phyloP scores from a whole-genome alignment of 768 basidiomycete genomes.

The Agrocybe chaxingu region DNA sequence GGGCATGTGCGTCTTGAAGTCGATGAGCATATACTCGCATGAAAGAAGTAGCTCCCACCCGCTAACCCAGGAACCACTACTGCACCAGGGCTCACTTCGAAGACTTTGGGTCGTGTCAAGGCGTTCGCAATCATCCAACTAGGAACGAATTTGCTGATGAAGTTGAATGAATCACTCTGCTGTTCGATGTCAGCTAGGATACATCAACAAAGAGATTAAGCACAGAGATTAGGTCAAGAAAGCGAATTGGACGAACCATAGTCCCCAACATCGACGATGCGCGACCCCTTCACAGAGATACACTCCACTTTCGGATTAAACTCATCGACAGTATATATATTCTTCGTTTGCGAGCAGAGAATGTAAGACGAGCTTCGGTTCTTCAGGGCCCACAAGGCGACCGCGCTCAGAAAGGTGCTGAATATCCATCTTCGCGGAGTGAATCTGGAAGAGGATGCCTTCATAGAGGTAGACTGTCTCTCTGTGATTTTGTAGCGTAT shows the following conservation, averaged over 20 bases:
- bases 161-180: neutral
- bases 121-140: constrained; percentile 2
- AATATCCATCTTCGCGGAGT: too few species aligned
- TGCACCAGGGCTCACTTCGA: constrained; percentile 10
- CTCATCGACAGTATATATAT: constrained; percentile 71
- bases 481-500: too few species aligned
- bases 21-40: neutral
- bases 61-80: constrained; percentile 68
- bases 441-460: too few species aligned
- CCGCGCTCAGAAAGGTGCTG: too few species aligned
- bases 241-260: constrained; percentile 34
- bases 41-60: constrained; percentile 36
- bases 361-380: constrained; percentile 33
- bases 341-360: constrained; percentile 49
- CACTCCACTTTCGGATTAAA: constrained; percentile 53
- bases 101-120: constrained; percentile 3
- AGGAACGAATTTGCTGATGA: constrained; percentile 2
- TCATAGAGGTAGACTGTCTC: too few species aligned
- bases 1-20: constrained; percentile 71
- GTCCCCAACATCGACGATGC: constrained; percentile 46
- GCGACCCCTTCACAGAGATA: constrained; percentile 47
- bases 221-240: neutral
- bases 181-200: constrained; percentile 5
- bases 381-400: too few species aligned
- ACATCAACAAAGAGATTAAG: neutral